Conservation (phyloP, 2,329 filamentous ascomycete species). For the Stemphylium beticola region DNA sequence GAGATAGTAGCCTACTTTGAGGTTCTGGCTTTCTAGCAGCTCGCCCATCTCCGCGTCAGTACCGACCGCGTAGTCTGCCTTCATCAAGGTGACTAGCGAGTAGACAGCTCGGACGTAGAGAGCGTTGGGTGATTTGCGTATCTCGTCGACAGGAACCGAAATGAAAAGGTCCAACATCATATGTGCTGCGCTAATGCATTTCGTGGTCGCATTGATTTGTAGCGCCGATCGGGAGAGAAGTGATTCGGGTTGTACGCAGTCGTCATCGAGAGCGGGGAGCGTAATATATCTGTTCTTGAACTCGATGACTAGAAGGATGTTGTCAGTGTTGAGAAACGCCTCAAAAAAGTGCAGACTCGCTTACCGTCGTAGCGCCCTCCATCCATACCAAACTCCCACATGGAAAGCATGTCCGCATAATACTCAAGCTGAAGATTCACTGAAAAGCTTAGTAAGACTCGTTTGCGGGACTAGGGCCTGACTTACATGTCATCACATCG, state of each 20-base stretch:
- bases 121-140: constrained; percentile 37
- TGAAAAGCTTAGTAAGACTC: not conserved
- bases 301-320: constrained; percentile 29
- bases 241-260: constrained; percentile 42
- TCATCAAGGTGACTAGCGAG: constrained; percentile 41
- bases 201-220: constrained; percentile 47
- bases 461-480: not conserved
- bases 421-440: constrained; percentile 38
- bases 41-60: constrained; percentile 43
- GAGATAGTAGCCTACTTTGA: constrained; percentile 43
- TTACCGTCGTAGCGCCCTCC: constrained; percentile 41
- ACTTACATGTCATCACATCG: constrained; percentile 40
- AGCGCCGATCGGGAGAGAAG: constrained; percentile 40
- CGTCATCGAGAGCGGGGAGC: constrained; percentile 43
- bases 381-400: constrained; percentile 49
- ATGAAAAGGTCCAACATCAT: constrained; percentile 41
- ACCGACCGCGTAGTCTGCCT: constrained; percentile 44
- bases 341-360: not conserved
- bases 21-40: constrained; percentile 38
- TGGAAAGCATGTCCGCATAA: constrained; percentile 42
- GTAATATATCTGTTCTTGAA: constrained; percentile 44
- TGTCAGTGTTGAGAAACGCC: not conserved
- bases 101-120: constrained; percentile 44
- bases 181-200: constrained; percentile 42
- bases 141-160: constrained; percentile 21